Evolutionary conservation across 163 green algal species (phyloP), one percentile per base, ranked within the genome.

Genomic region (Chlamydomonas reinhardtii): DNA sequence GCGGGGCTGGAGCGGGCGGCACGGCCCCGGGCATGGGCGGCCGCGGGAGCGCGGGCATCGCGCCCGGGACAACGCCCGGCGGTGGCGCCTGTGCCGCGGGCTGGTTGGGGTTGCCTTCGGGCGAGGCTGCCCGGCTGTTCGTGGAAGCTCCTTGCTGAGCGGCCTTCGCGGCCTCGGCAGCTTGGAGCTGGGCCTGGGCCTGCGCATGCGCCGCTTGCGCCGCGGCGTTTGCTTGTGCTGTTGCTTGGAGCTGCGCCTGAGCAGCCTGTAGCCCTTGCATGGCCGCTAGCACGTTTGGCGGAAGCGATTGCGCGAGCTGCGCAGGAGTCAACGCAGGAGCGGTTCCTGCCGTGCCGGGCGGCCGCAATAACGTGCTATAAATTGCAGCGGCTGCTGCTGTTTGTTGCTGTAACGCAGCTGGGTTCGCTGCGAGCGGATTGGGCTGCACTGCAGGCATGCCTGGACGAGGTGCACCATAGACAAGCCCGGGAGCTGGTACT

Each of bases 241-340:
- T 79, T 9, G 70, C 70, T 11, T 86, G 80, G 16, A 86, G 80
- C 35, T 79, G 69, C 17, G 80, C 80, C 56, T 86, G 80, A 0
- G 80, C 80, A n/a, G 80, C 80, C 29, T 86, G 80, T 3, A 86
- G 54, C 31, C 56, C 80, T 37, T 86, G 80, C 70, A 85, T 85
- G 25, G 79, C 79, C 52, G 76, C 66, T 16, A 85, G 52, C 4
- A 85, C 78, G 52, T 85, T 68, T 12, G 78, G 78, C n/a, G 78
- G 72, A 34, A 85, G 78, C 29, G 66, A 35, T 43, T 76, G 78
- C 31, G 78, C 66, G 31, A 85, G 66, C 31, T 85, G 78, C 32
- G 70, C 66, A 3, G 66, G 65, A 29, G 66, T 85, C 37, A 56
- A 56, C 48, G 48, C 48, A 56, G 48, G 48, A 56, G 48, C 48